Percentiles rank a stretch among this genome's conserved stretches.
Conservation (phyloP, 2,329 filamentous ascomycete genomes). For the Cadophora gregata region DNA sequence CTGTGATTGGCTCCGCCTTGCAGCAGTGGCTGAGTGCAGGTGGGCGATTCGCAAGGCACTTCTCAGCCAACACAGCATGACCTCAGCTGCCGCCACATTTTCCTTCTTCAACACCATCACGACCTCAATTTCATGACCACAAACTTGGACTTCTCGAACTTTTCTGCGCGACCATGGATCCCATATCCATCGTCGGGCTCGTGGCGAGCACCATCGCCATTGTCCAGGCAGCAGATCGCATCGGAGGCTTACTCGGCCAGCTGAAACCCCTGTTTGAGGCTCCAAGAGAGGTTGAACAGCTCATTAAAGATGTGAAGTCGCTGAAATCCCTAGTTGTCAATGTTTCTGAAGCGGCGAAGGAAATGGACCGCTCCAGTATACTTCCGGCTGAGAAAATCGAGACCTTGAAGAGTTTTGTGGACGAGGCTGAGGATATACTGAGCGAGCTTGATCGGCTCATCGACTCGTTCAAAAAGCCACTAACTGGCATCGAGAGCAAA, state of each 20-base stretch:
- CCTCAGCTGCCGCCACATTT: background rate
- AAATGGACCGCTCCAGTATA: background rate
- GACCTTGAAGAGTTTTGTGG: background rate
- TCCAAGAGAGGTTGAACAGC: background rate
- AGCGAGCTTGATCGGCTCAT: background rate
- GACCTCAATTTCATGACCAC: background rate
- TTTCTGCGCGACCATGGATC: background rate
- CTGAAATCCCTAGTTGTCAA: background rate
- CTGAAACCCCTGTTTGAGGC: background rate
- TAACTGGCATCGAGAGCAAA: background rate
- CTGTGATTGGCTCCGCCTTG: background rate
- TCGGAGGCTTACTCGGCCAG: background rate
- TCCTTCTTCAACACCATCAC: background rate
- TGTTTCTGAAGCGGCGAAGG: background rate
- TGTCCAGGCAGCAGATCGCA: background rate
- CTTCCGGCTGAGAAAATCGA: background rate
- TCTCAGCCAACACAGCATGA: background rate
- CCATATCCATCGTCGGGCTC: background rate
- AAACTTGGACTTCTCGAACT: background rate
- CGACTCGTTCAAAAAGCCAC: background rate
- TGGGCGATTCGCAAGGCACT: background rate
- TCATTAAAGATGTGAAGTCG: background rate
- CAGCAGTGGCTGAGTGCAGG: background rate
- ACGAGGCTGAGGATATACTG: background rate
- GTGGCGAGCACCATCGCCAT: conserved; percentile 1